Evolutionary conservation across 139 green algal species (phyloP).

Genomic region (Mesotaenium endlicherianum): DNA sequence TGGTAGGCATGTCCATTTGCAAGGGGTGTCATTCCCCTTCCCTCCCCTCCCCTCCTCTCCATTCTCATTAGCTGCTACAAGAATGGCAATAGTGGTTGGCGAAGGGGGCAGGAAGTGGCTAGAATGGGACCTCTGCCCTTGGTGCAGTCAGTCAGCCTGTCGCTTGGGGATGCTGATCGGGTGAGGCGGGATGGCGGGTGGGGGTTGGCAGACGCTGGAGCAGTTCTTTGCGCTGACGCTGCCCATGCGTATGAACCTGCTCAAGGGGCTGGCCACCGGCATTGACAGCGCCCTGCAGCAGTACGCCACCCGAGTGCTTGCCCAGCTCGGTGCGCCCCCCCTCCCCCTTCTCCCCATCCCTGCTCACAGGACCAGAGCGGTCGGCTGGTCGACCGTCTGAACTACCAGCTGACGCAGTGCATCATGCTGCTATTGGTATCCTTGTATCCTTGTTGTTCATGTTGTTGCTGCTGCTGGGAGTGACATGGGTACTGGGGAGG

Average conservation of each 20-base stretch:
- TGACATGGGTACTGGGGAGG: not conserved
- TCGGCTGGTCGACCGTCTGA: too few species aligned
- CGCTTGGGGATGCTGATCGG: not conserved
- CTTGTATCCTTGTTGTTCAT: not conserved
- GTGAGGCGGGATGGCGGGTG: too few species aligned
- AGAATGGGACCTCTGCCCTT: not conserved
- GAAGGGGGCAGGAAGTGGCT: not conserved
- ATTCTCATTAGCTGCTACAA: too few species aligned
- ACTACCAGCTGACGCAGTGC: too few species aligned
- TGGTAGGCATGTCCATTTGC: too few species aligned
- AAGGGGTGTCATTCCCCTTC: not conserved
- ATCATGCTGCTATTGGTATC: too few species aligned
- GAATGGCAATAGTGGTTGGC: not conserved
- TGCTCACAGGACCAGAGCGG: constrained; percentile 59
- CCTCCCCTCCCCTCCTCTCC: not conserved
- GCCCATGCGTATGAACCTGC: not conserved
- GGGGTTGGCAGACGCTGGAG: constrained; percentile 36
- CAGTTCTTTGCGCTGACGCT: constrained; percentile 23
- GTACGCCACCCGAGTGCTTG: not conserved
- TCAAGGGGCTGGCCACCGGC: not conserved
- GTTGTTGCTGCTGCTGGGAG: too few species aligned
- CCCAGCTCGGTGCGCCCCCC: not conserved
- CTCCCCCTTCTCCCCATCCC: not conserved
- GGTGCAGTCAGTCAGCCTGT: constrained; percentile 1
- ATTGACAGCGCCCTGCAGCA: constrained; percentile 19